Percentiles rank a stretch among this genome's conserved stretches.
Evolutionary conservation across 2,329 filamentous ascomycete genomes (phyloP).

Genomic region (Aspergillus sp.): DNA sequence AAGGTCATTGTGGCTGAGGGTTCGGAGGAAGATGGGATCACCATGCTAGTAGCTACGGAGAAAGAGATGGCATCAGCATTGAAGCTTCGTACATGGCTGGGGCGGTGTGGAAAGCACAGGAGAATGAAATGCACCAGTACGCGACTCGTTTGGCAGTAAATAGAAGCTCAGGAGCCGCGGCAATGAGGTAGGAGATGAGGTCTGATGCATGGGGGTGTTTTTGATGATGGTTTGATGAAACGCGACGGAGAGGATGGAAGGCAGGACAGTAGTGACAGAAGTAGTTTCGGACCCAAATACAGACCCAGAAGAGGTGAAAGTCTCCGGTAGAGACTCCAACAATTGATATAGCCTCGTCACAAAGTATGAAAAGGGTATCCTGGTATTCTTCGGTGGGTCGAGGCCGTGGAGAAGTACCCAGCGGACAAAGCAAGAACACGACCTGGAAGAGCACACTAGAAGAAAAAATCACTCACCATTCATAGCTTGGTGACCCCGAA

Average conservation of each 20-base stretch:
- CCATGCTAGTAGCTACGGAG: conserved; percentile 43
- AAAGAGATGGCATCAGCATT: conserved; percentile 40
- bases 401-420: conserved; percentile 38
- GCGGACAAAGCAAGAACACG: conserved; percentile 31
- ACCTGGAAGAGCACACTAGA: conserved; percentile 21
- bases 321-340: conserved; percentile 12
- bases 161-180: conserved; percentile 22
- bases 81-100: conserved; percentile 26
- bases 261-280: conserved; percentile 18
- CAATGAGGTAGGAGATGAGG: conserved; percentile 25
- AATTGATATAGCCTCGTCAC: conserved; percentile 14
- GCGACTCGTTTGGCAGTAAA: conserved; percentile 31
- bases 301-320: conserved; percentile 17
- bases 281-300: conserved; percentile 20
- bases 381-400: conserved; percentile 36
- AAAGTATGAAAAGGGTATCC: conserved; percentile 19
- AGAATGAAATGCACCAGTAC: conserved; percentile 25
- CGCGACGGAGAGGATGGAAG: conserved; percentile 24
- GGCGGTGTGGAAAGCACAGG: conserved; percentile 18
- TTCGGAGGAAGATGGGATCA: conserved; percentile 42
- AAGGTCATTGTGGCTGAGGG: conserved; percentile 30
- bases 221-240: conserved; percentile 40
- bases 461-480: conserved; percentile 54
- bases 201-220: conserved; percentile 35
- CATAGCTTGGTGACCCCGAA: conserved; percentile 54